A percentile compares a stretch with the other conserved stretches of the same genome.
Conservation (phyloP, 768 basidiomycete genomes). For the Lyophyllum semitale region DNA sequence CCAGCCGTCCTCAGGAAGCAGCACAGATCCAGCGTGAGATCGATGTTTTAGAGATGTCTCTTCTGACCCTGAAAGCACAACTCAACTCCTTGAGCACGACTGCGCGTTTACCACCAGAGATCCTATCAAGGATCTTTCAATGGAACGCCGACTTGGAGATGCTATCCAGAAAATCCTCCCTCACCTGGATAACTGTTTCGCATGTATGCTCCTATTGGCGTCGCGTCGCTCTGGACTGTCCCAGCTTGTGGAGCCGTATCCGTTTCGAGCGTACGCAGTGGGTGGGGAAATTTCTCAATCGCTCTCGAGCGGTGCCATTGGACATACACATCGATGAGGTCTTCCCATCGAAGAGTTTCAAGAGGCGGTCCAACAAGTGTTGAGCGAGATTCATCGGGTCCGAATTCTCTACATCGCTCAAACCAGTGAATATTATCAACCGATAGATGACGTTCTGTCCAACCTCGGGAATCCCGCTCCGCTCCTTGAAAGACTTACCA, state of each 20-base stretch:
- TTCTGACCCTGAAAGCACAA: background rate
- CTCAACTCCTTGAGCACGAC: no score
- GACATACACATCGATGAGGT: no score
- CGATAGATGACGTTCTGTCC: background rate
- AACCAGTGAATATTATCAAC: no score
- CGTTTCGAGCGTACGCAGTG: background rate
- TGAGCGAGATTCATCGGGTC: background rate
- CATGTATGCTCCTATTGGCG: no score
- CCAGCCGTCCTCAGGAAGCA: no score
- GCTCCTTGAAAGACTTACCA: background rate
- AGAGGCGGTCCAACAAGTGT: no score
- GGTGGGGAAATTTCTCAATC: background rate
- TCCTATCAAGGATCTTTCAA: background rate
- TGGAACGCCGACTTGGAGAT: background rate
- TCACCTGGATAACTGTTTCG: background rate
- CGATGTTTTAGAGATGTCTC: background rate
- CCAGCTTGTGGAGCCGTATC: background rate
- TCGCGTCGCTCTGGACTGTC: background rate
- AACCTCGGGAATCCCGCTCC: background rate
- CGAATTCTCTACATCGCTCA: background rate
- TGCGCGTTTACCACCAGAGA: no score
- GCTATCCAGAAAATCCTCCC: background rate
- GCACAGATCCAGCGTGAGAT: no score
- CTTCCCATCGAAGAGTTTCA: no score
- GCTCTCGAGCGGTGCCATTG: background rate